phyloP scores from a whole-genome alignment of 441 rosid species.

The Populus tomentosa region DNA sequence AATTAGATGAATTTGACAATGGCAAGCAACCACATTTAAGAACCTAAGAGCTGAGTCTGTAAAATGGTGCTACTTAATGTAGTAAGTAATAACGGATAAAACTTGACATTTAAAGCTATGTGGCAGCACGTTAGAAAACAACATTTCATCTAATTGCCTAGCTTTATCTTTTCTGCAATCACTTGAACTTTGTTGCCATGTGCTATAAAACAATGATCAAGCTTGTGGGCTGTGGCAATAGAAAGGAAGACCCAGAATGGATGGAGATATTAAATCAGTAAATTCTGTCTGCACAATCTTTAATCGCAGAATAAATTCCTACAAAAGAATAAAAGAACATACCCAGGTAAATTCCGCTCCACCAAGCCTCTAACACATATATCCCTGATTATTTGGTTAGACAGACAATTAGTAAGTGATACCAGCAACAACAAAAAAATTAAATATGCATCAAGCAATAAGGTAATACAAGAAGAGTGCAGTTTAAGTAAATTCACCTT shows the following conservation, averaged over 20 bases:
- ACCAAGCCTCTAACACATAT: slow-evolving; percentile 73
- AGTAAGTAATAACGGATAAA: neutral
- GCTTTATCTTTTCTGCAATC: neutral
- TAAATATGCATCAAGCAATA: neutral
- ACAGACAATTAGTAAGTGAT: neutral
- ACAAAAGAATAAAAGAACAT: slow-evolving; percentile 20
- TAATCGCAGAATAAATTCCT: neutral
- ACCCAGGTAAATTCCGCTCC: slow-evolving; percentile 78
- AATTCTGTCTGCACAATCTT: neutral
- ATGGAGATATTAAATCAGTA: neutral
- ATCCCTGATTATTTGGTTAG: slow-evolving; percentile 37
- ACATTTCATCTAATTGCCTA: neutral
- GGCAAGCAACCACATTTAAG: neutral
- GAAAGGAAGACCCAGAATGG: neutral
- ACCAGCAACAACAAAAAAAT: neutral
- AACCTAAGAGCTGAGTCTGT: neutral
- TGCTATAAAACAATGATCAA: neutral
- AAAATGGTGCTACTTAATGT: neutral
- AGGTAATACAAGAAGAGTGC: neutral
- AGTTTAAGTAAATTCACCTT: slow-evolving; percentile 37
- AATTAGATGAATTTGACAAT: neutral
- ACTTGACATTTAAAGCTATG: neutral
- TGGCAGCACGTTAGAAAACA: neutral
- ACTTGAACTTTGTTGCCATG: neutral
- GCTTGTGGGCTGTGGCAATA: neutral